Percentiles rank a stretch among this genome's conserved stretches.
Conservation (phyloP, 2,329 filamentous ascomycete species). For the Apiospora koreana region DNA sequence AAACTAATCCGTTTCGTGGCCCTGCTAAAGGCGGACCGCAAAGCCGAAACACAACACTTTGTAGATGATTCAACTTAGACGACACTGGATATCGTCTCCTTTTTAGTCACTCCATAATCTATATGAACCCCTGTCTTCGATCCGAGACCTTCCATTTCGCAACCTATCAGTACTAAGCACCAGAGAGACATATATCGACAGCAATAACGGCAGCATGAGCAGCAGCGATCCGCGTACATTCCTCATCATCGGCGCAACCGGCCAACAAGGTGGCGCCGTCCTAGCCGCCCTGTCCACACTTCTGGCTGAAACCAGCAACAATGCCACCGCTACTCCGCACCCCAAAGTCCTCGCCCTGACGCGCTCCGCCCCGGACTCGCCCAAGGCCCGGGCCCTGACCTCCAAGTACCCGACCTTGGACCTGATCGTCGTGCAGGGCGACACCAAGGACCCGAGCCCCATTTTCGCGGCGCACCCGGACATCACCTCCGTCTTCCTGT, state of each 20-base stretch:
- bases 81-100: not conserved
- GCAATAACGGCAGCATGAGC: not conserved
- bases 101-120: not conserved
- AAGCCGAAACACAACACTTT: not conserved
- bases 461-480: conserved; percentile 35
- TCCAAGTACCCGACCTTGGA: conserved; percentile 24
- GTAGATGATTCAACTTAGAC: not conserved
- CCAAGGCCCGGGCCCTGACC: conserved; percentile 32
- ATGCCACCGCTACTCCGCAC: conserved; percentile 23
- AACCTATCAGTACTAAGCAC: not conserved
- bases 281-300: conserved; percentile 27
- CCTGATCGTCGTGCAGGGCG: conserved; percentile 36
- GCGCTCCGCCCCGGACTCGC: conserved; percentile 23
- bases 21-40: not conserved
- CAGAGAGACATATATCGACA: not conserved
- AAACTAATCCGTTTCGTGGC: not conserved
- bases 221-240: conserved; percentile 21
- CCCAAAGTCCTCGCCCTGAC: conserved; percentile 36
- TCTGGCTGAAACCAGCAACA: conserved; percentile 15
- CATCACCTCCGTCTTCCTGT: conserved; percentile 35
- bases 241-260: conserved; percentile 39
- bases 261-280: conserved; percentile 35
- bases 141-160: not conserved
- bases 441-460: conserved; percentile 31
- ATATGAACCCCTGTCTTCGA: not conserved